Conservation (phyloP, 352 stramenopile genomes). For the Globisporangium barbulae region DNA sequence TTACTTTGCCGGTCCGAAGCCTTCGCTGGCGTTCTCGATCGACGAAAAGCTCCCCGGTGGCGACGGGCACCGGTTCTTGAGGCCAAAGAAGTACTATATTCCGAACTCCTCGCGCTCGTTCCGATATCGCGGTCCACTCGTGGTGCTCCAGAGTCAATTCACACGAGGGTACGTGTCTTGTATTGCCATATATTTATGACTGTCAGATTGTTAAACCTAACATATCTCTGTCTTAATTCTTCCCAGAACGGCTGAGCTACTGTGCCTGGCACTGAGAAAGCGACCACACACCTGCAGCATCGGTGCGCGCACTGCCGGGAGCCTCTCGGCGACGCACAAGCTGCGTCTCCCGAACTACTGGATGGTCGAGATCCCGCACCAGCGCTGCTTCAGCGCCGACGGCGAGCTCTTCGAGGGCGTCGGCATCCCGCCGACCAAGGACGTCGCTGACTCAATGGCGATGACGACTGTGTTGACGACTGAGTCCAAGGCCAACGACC, state of each 20-base stretch:
- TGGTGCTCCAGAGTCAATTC: constrained; percentile 70
- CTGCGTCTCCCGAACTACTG: constrained; percentile 81
- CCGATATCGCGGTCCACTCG: constrained; percentile 63
- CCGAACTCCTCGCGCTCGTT: constrained; percentile 49
- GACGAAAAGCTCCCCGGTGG: constrained; percentile 52
- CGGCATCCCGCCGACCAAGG: constrained; percentile 56
- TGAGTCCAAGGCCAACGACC: not conserved
- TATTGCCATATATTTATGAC: not conserved
- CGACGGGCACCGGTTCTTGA: constrained; percentile 40
- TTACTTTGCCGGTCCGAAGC: constrained; percentile 59
- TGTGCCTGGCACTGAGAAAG: constrained; percentile 66
- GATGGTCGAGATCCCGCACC: constrained; percentile 74
- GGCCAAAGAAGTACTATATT: constrained; percentile 58
- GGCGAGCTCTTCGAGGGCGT: constrained; percentile 55
- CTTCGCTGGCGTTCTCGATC: constrained; percentile 55
- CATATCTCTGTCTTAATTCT: constrained; percentile 5
- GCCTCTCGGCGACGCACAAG: constrained; percentile 55
- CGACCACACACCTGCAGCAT: constrained; percentile 60
- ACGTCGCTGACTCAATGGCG: constrained; percentile 20
- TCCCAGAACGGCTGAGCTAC: constrained; percentile 61
- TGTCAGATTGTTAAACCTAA: not conserved
- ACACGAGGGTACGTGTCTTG: constrained; percentile 58
- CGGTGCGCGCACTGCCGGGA: constrained; percentile 52
- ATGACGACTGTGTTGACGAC: not conserved
- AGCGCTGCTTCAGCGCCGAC: constrained; percentile 66